Evolutionary conservation across 169 alveolate genomes (phyloP), one percentile per base, ranked within the genome.

Genomic region (Perkinsus olseni): DNA sequence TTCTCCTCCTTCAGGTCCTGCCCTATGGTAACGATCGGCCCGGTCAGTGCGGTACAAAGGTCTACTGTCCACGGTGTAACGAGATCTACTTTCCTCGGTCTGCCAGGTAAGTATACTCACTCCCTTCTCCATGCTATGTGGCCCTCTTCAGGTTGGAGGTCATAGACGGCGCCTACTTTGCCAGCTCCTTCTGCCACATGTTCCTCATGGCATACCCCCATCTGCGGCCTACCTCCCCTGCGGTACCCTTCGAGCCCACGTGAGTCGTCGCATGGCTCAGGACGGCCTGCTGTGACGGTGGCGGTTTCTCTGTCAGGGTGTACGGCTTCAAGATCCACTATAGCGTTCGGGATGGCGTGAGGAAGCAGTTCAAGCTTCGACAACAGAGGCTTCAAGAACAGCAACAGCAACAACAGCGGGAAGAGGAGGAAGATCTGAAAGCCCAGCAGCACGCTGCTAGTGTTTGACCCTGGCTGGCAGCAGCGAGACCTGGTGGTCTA

Each of bases 101-200:
- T 6, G 36, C 92, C 51, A 94, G 95, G 74, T 62, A 24, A 28
- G 82, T 24, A 3, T 8, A 3, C 82, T 24, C 28, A 62, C 34
- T 13, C 8, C 0, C 1, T 8, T 62, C 31, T 4, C 34, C 34
- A 21, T 62, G 36, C 31, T 62, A 62, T 62, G 1, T 24, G 82
- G 10, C 31, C 50, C n/a, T n/a, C n/a, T n/a, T 62, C 82, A 62
- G 82, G 82, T 94, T 94, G 91, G 62, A 94, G 24, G 45, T 93
- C 39, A 48, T 96, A 34, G 97, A 96, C 93, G 97, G 97, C 31
- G 96, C 97, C 31, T 96, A 74, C 92, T 96, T 96, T 94, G 97
- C 97, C 0, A 95, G 96, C 28, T 92, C 95, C 36, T 95, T 95
- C 91, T 96, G 97, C 21, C 96, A 95, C 20, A 92, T 94, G 48